phyloP scores from a whole-genome alignment of 2,329 filamentous ascomycete species.

The Fusarium heterosporum region DNA sequence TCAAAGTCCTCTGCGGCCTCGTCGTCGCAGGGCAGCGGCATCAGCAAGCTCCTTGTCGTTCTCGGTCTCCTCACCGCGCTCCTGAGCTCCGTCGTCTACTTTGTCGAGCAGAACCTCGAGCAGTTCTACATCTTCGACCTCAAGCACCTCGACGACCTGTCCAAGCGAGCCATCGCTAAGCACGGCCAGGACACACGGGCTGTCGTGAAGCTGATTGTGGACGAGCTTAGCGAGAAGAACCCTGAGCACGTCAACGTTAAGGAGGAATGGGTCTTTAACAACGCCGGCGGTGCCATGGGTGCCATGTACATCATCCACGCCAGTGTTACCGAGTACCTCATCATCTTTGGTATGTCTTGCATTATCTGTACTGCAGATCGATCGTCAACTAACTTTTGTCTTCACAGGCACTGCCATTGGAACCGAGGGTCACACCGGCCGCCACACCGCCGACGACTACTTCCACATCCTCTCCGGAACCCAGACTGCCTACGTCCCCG shows the following conservation, averaged over 20 bases:
- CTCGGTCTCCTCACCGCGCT: constrained; percentile 66
- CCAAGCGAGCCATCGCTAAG: constrained; percentile 71
- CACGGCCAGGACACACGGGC: constrained; percentile 81
- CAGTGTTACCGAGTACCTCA: constrained; percentile 91
- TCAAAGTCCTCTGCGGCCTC: constrained; percentile 37
- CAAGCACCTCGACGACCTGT: constrained; percentile 74
- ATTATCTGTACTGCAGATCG: background rate
- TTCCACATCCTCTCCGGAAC: constrained; percentile 88
- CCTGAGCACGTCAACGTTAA: constrained; percentile 71
- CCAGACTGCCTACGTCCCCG: constrained; percentile 79
- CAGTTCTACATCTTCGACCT: constrained; percentile 81
- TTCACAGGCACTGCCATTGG: constrained; percentile 75
- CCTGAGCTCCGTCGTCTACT: constrained; percentile 64
- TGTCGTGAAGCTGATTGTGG: constrained; percentile 76
- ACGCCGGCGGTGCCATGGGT: constrained; percentile 91
- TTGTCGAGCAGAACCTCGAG: constrained; percentile 69
- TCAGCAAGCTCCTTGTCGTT: constrained; percentile 58
- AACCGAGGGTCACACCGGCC: constrained; percentile 88
- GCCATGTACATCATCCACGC: constrained; percentile 92
- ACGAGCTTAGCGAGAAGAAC: constrained; percentile 68
- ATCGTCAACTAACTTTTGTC: constrained; percentile 11
- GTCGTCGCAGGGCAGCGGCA: constrained; percentile 43
- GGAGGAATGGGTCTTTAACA: constrained; percentile 93
- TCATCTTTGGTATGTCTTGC: constrained; percentile 74
- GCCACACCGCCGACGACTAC: constrained; percentile 93